Evolutionary conservation across 768 basidiomycete genomes (phyloP).

Genomic region (Suillus sp.): DNA sequence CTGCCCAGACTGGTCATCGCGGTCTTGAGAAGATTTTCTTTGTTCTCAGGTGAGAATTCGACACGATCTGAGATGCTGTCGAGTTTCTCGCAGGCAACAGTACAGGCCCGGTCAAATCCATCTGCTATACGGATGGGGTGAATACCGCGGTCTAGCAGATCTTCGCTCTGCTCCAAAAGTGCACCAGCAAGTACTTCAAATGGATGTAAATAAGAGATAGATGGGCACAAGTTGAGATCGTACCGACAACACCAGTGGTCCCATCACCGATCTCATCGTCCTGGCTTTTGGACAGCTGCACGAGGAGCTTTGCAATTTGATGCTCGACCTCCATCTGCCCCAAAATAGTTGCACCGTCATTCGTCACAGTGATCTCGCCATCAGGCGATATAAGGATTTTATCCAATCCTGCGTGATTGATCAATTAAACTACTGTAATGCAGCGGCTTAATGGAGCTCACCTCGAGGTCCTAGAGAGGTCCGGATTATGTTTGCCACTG

Average conservation of each 20-base stretch:
- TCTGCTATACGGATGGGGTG: slow-evolving; percentile 99
- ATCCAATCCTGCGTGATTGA: slow-evolving; percentile 69
- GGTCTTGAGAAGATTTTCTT: slow-evolving; percentile 87
- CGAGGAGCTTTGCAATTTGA: slow-evolving; percentile 97
- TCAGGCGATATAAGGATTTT: slow-evolving; percentile 95
- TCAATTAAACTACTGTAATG: slow-evolving; percentile 11
- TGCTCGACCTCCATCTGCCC: slow-evolving; percentile 99
- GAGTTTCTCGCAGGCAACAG: slow-evolving; percentile 86
- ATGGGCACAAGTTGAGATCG: slow-evolving; percentile 37
- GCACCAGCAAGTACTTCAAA: slow-evolving; percentile 92
- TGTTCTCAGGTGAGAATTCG: slow-evolving; percentile 79
- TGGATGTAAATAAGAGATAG: slow-evolving; percentile 6
- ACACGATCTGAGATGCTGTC: slow-evolving; percentile 90
- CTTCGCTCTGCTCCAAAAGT: slow-evolving; percentile 90
- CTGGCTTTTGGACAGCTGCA: slow-evolving; percentile 95
- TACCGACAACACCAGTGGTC: slow-evolving; percentile 98
- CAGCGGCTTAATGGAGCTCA: slow-evolving; percentile 33
- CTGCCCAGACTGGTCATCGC: slow-evolving; percentile 96
- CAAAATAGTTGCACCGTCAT: slow-evolving; percentile 98
- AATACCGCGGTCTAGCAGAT: slow-evolving; percentile 97
- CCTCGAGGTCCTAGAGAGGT: slow-evolving; percentile 96
- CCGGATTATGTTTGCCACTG: slow-evolving; percentile 92
- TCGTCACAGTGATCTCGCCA: slow-evolving; percentile 98
- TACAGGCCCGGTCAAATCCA: slow-evolving; percentile 94
- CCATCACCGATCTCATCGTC: slow-evolving; percentile 99